These are phyloP conservation scores for Candida maris DNA, from an alignment of 805 yeast species.

Conservation along the genomic window DNA sequence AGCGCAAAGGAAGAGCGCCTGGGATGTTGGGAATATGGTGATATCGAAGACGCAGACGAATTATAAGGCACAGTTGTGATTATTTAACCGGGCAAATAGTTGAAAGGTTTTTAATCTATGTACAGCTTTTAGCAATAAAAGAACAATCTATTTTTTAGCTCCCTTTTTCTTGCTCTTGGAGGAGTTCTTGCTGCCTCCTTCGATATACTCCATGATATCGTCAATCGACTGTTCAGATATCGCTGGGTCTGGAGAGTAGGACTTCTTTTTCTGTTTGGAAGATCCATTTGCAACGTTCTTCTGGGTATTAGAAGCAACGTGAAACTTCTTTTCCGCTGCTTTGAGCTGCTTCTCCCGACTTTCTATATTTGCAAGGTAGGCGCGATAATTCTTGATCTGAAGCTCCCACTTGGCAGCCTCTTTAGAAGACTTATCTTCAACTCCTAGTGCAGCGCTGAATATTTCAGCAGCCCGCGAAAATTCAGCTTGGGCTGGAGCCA, in stretches of 20 bases:
- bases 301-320: constrained; percentile 14
- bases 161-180: constrained; percentile 30
- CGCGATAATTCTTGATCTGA: constrained; percentile 48
- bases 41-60: constrained; percentile 53
- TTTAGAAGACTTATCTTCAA: constrained; percentile 60
- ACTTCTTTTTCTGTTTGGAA: constrained; percentile 30
- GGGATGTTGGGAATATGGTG: constrained; percentile 79
- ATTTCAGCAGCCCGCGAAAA: constrained; percentile 54
- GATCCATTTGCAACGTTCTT: constrained; percentile 21
- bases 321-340: constrained; percentile 23
- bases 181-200: constrained; percentile 40
- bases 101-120: constrained; percentile 4
- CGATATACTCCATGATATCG: constrained; percentile 67
- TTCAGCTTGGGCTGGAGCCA: constrained; percentile 52
- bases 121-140: constrained; percentile 10
- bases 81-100: neutral
- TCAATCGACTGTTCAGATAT: constrained; percentile 66
- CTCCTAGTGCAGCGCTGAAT: constrained; percentile 59
- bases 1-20: constrained; percentile 46
- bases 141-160: constrained; percentile 15
- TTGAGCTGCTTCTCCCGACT: constrained; percentile 37
- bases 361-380: constrained; percentile 44
- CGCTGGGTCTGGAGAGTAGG: constrained; percentile 43
- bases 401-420: constrained; percentile 65
- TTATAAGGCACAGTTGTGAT: constrained; percentile 1